These are phyloP conservation scores for Solanum clarkiae DNA, from an alignment of 257 asterid genomes.

Conservation along the genomic window DNA sequence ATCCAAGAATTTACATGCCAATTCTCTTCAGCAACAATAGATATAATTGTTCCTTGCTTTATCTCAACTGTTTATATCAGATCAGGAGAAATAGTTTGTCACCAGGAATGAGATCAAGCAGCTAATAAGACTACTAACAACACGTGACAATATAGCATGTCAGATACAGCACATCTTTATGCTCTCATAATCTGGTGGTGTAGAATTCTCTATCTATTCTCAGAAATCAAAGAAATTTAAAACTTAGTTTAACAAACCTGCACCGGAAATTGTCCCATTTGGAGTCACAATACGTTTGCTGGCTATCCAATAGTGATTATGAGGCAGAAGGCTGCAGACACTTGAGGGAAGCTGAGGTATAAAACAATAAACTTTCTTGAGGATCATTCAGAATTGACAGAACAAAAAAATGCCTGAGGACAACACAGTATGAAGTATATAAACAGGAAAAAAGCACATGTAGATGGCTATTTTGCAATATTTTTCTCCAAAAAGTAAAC, in stretches of 20 bases:
- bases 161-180: not conserved
- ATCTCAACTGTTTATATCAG: constrained; percentile 55
- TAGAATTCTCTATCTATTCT: not conserved
- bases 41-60: constrained; percentile 52
- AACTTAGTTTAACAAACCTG: constrained; percentile 39
- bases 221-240: not conserved
- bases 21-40: constrained; percentile 58
- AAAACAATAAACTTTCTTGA: not conserved
- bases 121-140: not conserved
- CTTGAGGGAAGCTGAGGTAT: constrained; percentile 33
- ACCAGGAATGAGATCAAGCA: not conserved
- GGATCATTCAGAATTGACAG: not conserved
- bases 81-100: constrained; percentile 6
- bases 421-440: not conserved
- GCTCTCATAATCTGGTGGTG: not conserved
- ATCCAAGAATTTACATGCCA: constrained; percentile 38
- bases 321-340: constrained; percentile 62
- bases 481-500: not conserved
- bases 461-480: not conserved
- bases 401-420: not conserved
- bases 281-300: constrained; percentile 86
- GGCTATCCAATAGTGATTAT: constrained; percentile 73
- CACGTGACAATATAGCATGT: not conserved
- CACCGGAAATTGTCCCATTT: constrained; percentile 54
- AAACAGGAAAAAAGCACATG: not conserved